These are phyloP conservation scores for Glaciozyma antarctica DNA, from an alignment of 768 basidiomycete genomes.

Conservation along the genomic window DNA sequence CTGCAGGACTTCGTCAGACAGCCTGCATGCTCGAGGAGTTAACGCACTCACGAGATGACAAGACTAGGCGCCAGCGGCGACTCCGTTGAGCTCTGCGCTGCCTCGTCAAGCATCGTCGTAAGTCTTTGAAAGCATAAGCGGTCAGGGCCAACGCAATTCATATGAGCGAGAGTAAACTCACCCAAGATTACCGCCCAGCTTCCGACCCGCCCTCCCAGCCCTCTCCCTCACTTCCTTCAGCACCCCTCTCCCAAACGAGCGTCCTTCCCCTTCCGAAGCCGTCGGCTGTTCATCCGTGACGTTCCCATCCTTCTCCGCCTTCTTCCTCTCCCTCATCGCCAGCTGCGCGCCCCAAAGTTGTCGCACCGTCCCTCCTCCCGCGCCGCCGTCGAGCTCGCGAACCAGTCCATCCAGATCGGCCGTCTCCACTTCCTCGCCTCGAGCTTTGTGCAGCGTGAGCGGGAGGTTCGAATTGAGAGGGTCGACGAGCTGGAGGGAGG, in stretches of 20 bases:
- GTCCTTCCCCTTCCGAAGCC: neutral
- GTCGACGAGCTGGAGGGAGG: neutral
- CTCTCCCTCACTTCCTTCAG: neutral
- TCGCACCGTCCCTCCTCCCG: neutral
- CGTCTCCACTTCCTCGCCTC: neutral
- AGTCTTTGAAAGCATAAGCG: no score
- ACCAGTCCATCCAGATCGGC: neutral
- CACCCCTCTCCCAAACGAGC: neutral
- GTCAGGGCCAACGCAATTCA: neutral
- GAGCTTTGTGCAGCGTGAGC: neutral
- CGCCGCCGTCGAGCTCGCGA: neutral
- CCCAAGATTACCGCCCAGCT: neutral
- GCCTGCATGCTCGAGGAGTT: neutral
- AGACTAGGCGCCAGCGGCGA: neutral
- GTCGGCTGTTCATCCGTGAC: neutral
- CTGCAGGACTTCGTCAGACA: neutral
- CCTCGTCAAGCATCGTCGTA: no score
- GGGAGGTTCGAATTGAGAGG: neutral
- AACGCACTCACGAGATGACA: neutral
- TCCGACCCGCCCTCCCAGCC: neutral
- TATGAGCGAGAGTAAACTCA: neutral
- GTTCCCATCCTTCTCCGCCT: neutral
- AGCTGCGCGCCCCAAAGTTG: neutral
- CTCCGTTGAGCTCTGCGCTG: no score
- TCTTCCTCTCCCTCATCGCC: neutral